Conservation (phyloP, 1,284 basidiomycete species). For the Trametes pubescens region DNA sequence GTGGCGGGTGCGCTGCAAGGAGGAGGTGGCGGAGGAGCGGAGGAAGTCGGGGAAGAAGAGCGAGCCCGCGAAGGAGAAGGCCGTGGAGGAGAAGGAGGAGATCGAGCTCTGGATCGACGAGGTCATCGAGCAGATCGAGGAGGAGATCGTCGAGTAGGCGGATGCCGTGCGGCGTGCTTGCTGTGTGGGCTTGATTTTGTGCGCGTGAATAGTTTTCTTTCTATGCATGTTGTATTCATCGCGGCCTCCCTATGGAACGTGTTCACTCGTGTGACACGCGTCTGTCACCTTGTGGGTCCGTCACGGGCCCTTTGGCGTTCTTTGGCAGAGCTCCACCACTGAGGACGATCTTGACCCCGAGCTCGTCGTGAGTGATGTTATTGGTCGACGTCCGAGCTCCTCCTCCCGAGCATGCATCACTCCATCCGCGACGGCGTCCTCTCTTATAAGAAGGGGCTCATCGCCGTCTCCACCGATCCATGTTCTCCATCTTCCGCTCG, state of each 20-base stretch:
- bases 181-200: conserved; percentile 17
- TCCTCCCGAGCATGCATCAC: conserved; percentile 3
- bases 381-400: neutral
- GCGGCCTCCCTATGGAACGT: neutral
- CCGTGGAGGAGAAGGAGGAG: conserved; percentile 74
- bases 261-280: conserved; percentile 8
- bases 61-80: conserved; percentile 45
- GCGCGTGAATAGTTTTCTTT: conserved; percentile 27
- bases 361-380: conserved; percentile 16
- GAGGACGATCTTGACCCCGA: neutral
- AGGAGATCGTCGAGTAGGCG: conserved; percentile 66
- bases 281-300: conserved; percentile 20
- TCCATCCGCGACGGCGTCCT: conserved; percentile 4
- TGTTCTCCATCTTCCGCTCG: conserved; percentile 23
- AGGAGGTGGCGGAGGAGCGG: conserved; percentile 62
- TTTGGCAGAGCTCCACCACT: conserved; percentile 16
- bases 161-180: neutral
- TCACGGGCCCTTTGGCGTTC: neutral
- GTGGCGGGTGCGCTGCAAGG: conserved; percentile 78
- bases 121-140: conserved; percentile 89
- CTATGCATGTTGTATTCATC: conserved; percentile 31
- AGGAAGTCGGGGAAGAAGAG: conserved; percentile 48
- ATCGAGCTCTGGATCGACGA: conserved; percentile 94
- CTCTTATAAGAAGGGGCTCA: conserved; percentile 5
- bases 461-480: neutral